Evolutionary conservation across 805 yeast species (phyloP).

Genomic region (Kodamaea sagamina): DNA sequence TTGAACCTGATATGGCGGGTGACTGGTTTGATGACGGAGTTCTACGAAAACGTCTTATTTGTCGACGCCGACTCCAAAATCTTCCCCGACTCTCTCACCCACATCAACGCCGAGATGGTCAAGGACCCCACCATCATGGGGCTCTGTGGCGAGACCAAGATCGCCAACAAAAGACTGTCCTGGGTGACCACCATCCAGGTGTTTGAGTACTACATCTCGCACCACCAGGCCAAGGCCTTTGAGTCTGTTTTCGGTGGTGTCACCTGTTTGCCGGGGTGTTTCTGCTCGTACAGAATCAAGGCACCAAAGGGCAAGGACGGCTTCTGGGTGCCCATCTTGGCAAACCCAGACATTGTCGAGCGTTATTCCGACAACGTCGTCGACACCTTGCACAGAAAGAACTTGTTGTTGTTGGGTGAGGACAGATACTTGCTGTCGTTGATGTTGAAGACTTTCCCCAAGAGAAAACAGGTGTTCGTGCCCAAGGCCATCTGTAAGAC

Average conservation of each 20-base stretch:
- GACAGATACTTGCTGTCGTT: constrained; percentile 83
- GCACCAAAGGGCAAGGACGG: constrained; percentile 73
- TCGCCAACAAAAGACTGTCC: constrained; percentile 74
- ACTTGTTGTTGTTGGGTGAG: constrained; percentile 82
- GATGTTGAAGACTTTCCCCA: constrained; percentile 88
- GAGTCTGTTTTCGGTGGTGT: constrained; percentile 95
- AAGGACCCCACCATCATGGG: constrained; percentile 89
- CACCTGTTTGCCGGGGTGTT: constrained; percentile 95
- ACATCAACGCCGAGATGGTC: constrained; percentile 88
- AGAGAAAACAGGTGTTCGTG: constrained; percentile 80
- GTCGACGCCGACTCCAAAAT: constrained; percentile 94
- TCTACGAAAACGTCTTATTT: constrained; percentile 82
- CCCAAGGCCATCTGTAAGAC: constrained; percentile 93
- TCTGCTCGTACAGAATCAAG: constrained; percentile 87
- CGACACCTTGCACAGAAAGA: constrained; percentile 82
- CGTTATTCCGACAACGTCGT: constrained; percentile 85
- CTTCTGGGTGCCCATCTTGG: constrained; percentile 90
- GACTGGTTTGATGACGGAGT: constrained; percentile 82
- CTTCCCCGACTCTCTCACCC: constrained; percentile 83
- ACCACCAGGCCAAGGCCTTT: constrained; percentile 91
- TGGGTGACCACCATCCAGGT: constrained; percentile 96
- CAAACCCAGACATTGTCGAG: constrained; percentile 92
- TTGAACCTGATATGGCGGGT: constrained; percentile 74
- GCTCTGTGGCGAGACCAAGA: constrained; percentile 91
- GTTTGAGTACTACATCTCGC: constrained; percentile 89